Evolutionary conservation across 306 rosid genomes (phyloP), one percentile per base, ranked within the genome.

Genomic region (Gynostemma pentaphyllum): DNA sequence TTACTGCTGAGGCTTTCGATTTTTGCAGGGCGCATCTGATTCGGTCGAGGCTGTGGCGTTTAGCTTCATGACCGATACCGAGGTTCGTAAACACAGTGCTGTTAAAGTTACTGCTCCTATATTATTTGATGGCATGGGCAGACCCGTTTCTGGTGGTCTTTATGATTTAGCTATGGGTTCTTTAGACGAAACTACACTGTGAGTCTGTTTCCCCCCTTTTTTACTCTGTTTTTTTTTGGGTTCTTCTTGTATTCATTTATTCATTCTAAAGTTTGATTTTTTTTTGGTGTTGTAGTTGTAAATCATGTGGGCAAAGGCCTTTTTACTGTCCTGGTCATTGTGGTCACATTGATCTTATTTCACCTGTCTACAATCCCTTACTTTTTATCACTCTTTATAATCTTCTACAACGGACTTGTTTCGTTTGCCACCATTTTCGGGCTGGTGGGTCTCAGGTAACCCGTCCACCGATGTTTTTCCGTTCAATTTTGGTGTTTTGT

Each of bases 81-180:
- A 88, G 71, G 67, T 82, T 34, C 82, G 64, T 0, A 65, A 41
- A 72, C 86, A 68, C 18, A 92, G 98, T 26, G 64, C 68, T 45
- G 75, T 79, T 10, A 88, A 80, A 71, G 51, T 88, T 27, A 78
- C 82, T 7, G 76, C 37, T 24, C 72, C 88, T 10, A 51, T 49
- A 19, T 66, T 84, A 50, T 64, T 79, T 5, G 80, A 83, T 34
- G 1, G 13, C 2, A 37, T 81, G 28, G 82, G 44, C 1, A 69
- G 67, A 27, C 94, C 96, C 0, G 76, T 80, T 9, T 55, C 74
- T 6, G 82, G 75, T 19, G 98, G 98, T 14, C 76, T 88, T 18
- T 92, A 92, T 74, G 98, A 92, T 70, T 85, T 89, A 7, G 85
- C 95, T 9, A 51, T 88, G 50, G 96, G 98, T 1, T 86, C 98